phyloP scores from a whole-genome alignment of 805 yeast genomes.

The Spathaspora gorwiae region DNA sequence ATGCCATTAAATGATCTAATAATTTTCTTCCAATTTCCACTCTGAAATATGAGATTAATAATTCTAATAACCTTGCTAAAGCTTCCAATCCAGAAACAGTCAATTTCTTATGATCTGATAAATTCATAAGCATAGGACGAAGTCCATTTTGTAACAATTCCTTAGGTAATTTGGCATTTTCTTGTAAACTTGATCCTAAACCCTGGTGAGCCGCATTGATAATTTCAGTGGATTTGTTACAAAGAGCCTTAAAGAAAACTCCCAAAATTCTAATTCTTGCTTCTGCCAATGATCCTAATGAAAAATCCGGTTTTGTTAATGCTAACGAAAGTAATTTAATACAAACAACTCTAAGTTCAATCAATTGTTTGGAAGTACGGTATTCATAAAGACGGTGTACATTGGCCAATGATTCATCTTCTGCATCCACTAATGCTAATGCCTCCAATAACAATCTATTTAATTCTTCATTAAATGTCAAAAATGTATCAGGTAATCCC shows the following conservation, averaged over 20 bases:
- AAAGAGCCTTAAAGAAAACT: conserved; percentile 89
- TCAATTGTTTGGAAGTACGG: conserved; percentile 81
- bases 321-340: conserved; percentile 79
- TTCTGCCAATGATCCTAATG: conserved; percentile 67
- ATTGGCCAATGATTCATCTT: conserved; percentile 89
- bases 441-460: conserved; percentile 85
- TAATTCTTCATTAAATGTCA: conserved; percentile 85
- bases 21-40: conserved; percentile 94
- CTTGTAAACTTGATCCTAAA: conserved; percentile 73
- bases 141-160: conserved; percentile 93
- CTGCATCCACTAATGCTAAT: conserved; percentile 92
- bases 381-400: conserved; percentile 83
- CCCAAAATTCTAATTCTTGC: conserved; percentile 83
- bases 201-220: conserved; percentile 94
- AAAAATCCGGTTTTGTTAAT: conserved; percentile 76
- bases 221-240: conserved; percentile 78
- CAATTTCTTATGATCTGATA: conserved; percentile 87
- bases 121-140: conserved; percentile 91
- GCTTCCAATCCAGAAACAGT: conserved; percentile 91
- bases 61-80: conserved; percentile 75
- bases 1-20: conserved; percentile 88
- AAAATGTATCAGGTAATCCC: conserved; percentile 71
- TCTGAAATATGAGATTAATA: conserved; percentile 86
- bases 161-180: conserved; percentile 85
- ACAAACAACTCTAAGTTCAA: conserved; percentile 85